Conservation (phyloP, 768 basidiomycete genomes). For the Russula vinacea region DNA sequence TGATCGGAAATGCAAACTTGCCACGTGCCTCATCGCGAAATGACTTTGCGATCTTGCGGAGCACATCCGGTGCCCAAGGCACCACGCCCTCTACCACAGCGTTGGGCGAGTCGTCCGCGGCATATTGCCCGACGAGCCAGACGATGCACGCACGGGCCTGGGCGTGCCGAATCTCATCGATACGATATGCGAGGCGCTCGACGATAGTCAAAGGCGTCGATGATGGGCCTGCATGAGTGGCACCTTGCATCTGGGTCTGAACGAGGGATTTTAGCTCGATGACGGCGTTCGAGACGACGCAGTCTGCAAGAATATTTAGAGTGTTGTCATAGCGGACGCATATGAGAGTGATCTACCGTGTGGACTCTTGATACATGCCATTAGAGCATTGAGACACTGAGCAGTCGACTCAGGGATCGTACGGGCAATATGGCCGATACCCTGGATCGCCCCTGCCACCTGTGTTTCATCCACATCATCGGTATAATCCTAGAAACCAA, state of each 20-base stretch:
- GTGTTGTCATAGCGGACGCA: constrained; percentile 7
- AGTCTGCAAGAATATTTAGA: constrained; percentile 46
- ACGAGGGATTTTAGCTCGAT: constrained; percentile 83
- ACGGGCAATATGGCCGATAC: constrained; percentile 73
- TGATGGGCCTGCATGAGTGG: constrained; percentile 30
- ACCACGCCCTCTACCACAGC: constrained; percentile 52
- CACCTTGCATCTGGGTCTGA: constrained; percentile 54
- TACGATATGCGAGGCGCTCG: constrained; percentile 68
- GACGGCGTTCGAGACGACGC: constrained; percentile 75
- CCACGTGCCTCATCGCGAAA: constrained; percentile 65
- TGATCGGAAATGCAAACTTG: not conserved
- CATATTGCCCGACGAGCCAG: constrained; percentile 92
- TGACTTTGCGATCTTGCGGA: constrained; percentile 72
- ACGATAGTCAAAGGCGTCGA: constrained; percentile 59
- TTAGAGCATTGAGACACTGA: constrained; percentile 72
- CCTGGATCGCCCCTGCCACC: constrained; percentile 69
- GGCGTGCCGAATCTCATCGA: constrained; percentile 77
- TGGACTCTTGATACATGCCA: constrained; percentile 72
- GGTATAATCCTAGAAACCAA: constrained; percentile 61
- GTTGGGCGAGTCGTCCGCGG: constrained; percentile 47
- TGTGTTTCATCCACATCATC: constrained; percentile 73
- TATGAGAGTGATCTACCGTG: constrained; percentile 45
- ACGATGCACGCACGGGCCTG: constrained; percentile 83
- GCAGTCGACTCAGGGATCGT: constrained; percentile 63
- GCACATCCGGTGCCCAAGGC: constrained; percentile 84